A percentile compares a stretch with the other conserved stretches of the same genome.
These are phyloP conservation scores for Poa pratensis DNA, from an alignment of 176 grass and related monocot species.

Conservation along the genomic window DNA sequence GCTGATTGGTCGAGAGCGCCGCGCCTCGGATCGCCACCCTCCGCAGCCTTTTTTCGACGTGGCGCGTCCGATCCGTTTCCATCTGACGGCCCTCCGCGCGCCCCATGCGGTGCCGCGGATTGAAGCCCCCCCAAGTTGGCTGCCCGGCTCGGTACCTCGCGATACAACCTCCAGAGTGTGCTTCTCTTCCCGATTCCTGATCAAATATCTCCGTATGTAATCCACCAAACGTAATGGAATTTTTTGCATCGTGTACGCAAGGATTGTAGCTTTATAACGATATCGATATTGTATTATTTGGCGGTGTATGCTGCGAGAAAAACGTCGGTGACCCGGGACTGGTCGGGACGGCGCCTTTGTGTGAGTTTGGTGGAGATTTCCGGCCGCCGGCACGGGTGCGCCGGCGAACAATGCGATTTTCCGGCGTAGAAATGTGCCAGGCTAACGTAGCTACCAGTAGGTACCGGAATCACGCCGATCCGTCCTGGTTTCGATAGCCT, in stretches of 20 bases:
- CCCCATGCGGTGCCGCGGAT: constrained; percentile 53
- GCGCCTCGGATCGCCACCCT: constrained; percentile 62
- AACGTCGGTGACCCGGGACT: constrained; percentile 31
- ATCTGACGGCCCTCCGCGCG: constrained; percentile 44
- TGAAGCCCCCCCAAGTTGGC: constrained; percentile 6
- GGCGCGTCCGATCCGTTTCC: constrained; percentile 22
- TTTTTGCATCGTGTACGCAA: background rate
- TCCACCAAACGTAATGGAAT: rapidly evolving
- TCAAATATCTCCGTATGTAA: constrained; percentile 7
- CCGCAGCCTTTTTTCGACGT: constrained; percentile 28
- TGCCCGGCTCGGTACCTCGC: background rate
- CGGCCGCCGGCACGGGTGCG: constrained; percentile 29
- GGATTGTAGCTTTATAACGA: constrained; percentile 42
- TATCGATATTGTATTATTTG: background rate
- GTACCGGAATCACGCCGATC: background rate
- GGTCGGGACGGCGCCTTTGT: constrained; percentile 58
- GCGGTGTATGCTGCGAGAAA: constrained; percentile 33
- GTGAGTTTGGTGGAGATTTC: constrained; percentile 68
- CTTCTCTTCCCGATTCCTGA: constrained; percentile 70
- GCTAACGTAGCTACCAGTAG: background rate
- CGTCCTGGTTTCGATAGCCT: constrained; percentile 16
- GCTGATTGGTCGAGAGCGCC: constrained; percentile 50
- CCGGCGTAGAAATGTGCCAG: background rate
- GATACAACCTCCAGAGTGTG: constrained; percentile 55
- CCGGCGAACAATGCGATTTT: constrained; percentile 9